Evolutionary conservation across 345 rosid genomes (phyloP), one percentile per base, ranked within the genome.

Genomic region (Pseudoturritis turrita): DNA sequence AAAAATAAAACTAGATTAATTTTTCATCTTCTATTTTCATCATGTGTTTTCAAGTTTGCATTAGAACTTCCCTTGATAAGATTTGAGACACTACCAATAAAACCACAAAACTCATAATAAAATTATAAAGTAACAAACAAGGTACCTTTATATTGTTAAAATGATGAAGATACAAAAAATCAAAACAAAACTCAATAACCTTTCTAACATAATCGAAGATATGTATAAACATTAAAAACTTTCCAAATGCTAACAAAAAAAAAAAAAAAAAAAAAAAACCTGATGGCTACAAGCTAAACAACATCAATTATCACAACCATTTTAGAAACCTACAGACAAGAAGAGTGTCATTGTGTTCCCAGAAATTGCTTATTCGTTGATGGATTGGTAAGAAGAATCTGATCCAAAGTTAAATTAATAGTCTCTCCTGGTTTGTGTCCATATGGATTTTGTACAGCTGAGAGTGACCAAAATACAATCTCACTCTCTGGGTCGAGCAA

Each of bases 401-500:
- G 55, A 62, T 33, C 37, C 35, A 73, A 39, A 67, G 57, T 65
- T 49, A 33, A 33, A 65, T 47, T 17, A 49, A 66, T 39, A 28
- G 67, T 74, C 67, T 74, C 67, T 74, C 67, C 53, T 65, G 62
- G 14, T 68, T 51, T 67, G 62, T 58, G 73, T 50, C 55, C 56
- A 59, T 67, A 59, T 40, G 61, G 52, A 18, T 68, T 69, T 69
- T 75, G 79, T 75, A 75, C 79, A 75, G 70, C 68, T 67, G 73
- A 36, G 11, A 35, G 37, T 58, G 37, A 68, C 41, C 58, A 43
- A 25, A 43, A 17, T 13, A 52, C 74, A 68, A 10, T 10, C 7
- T 88, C 83, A 95, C 70, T 95, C 99, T 79, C 88, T 81, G 0
- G 99, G 99, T 29, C 98, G 87, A 41, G 98, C 99, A 29, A 95